Evolutionary conservation across 139 green algal genomes (phyloP), one percentile per base, ranked within the genome.

Genomic region (Tetradesmus obliquus): DNA sequence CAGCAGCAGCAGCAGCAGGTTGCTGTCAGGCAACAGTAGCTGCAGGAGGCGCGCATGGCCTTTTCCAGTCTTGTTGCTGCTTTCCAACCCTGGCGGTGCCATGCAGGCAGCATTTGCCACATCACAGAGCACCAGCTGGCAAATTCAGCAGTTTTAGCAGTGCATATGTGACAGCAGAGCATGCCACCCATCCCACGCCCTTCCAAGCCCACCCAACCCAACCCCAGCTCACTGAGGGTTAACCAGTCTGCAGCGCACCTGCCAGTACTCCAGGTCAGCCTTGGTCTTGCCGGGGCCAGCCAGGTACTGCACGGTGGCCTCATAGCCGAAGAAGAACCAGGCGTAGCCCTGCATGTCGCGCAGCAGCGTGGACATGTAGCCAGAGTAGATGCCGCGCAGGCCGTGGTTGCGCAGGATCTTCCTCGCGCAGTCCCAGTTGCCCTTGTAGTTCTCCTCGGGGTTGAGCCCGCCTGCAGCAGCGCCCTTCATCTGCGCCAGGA

Each of bases 251-350:
- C 8, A 9, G 57, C 71, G 13, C 71, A 90, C 93, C 86, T 95
- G 93, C 45, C 79, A n/a, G 91, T 95, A 95, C 81, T 91, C 92
- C 3, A 95, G 89, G 91, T 94, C 93, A 6, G 86, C 93, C 89
- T 94, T 94, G 74, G 82, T 91, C 91, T 93, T 93, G 58, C 93
- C 93, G 0, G 89, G 91, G 24, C 89, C 93, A 58, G 93, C 91
- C 85, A 93, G 92, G 89, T 93, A 90, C 81, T 94, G 86, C 69
- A 95, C 88, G 55, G 91, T 95, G 7, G 93, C 93, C 86, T 95
- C 93, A 62, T 95, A 95, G 86, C 89, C 93, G 45, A 94, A 91
- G 89, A 95, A 95, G 93, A 95, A 94, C 93, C 93, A 95, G 32
- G 93, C 91, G 71, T 95, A 95, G 79, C 93, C 93, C 93, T 95